These are phyloP conservation scores for Phytophthora foliorum DNA, from an alignment of 352 stramenopile species.

Conservation along the genomic window DNA sequence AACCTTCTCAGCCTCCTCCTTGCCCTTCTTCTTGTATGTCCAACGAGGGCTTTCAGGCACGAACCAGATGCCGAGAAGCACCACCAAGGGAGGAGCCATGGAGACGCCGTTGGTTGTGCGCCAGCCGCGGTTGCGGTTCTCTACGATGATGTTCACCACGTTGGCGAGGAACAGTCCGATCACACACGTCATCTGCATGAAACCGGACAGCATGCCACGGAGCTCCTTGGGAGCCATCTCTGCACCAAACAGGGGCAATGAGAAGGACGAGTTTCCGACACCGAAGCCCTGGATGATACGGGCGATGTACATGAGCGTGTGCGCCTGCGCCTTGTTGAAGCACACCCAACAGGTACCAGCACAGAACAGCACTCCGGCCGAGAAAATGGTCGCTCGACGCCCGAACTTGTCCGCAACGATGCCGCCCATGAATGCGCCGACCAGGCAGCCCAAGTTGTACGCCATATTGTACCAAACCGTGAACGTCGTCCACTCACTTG, in stretches of 20 bases:
- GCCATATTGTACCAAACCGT: conserved; percentile 49
- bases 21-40: conserved; percentile 51
- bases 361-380: conserved; percentile 43
- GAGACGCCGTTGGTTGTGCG: conserved; percentile 47
- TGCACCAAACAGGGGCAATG: conserved; percentile 46
- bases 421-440: conserved; percentile 43
- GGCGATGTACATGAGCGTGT: conserved; percentile 38
- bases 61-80: conserved; percentile 47
- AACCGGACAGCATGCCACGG: conserved; percentile 44
- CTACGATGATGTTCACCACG: conserved; percentile 46
- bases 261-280: conserved; percentile 49
- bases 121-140: conserved; percentile 42
- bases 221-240: conserved; percentile 49
- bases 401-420: conserved; percentile 43
- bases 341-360: conserved; percentile 38
- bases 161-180: conserved; percentile 48
- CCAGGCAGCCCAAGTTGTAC: conserved; percentile 48
- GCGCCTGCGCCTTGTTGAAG: conserved; percentile 31
- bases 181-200: conserved; percentile 53
- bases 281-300: conserved; percentile 47
- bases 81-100: conserved; percentile 43
- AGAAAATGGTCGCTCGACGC: conserved; percentile 44
- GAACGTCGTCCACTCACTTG: conserved; percentile 43
- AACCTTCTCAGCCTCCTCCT: conserved; percentile 32
- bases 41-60: conserved; percentile 54